phyloP scores from a whole-genome alignment of 768 basidiomycete species.

The Lactarius hatsudake region DNA sequence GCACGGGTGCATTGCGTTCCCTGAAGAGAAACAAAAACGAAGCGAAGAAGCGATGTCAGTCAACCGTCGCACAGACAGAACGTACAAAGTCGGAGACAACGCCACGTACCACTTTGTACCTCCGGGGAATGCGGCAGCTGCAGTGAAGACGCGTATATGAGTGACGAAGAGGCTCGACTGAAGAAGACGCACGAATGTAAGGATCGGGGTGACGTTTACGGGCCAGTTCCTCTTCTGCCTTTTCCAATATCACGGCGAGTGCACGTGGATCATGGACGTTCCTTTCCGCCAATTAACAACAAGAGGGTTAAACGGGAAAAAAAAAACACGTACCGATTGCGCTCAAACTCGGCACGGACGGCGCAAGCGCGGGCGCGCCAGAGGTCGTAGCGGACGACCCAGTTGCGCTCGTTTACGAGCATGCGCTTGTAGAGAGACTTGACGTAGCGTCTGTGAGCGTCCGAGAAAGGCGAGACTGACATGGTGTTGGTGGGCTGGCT shows the following conservation, averaged over 20 bases:
- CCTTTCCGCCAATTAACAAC: slow-evolving; percentile 39
- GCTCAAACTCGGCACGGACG: slow-evolving; percentile 91
- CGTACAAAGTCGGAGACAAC: background rate
- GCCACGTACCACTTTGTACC: slow-evolving; percentile 91
- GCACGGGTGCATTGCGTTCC: slow-evolving; percentile 82
- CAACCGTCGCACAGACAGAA: slow-evolving; percentile 13
- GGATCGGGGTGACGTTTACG: slow-evolving; percentile 82
- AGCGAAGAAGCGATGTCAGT: slow-evolving; percentile 3
- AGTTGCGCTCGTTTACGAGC: slow-evolving; percentile 85
- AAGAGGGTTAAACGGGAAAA: background rate
- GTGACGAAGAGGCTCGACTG: slow-evolving; percentile 4
- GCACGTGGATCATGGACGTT: slow-evolving; percentile 83
- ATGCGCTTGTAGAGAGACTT: slow-evolving; percentile 89
- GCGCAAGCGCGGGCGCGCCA: slow-evolving; percentile 84
- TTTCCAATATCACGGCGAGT: slow-evolving; percentile 69
- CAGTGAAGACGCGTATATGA: background rate
- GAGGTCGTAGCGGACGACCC: slow-evolving; percentile 80
- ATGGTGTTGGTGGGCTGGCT: slow-evolving; percentile 35
- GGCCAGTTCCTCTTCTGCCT: slow-evolving; percentile 74
- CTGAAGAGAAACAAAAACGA: slow-evolving; percentile 36
- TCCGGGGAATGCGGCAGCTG: slow-evolving; percentile 80
- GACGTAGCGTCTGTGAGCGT: slow-evolving; percentile 78
- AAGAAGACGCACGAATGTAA: slow-evolving; percentile 60
- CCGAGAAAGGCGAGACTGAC: slow-evolving; percentile 62
- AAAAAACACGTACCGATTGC: slow-evolving; percentile 74